Conservation (phyloP, 257 asterid species). For the Asclepias syriaca region DNA sequence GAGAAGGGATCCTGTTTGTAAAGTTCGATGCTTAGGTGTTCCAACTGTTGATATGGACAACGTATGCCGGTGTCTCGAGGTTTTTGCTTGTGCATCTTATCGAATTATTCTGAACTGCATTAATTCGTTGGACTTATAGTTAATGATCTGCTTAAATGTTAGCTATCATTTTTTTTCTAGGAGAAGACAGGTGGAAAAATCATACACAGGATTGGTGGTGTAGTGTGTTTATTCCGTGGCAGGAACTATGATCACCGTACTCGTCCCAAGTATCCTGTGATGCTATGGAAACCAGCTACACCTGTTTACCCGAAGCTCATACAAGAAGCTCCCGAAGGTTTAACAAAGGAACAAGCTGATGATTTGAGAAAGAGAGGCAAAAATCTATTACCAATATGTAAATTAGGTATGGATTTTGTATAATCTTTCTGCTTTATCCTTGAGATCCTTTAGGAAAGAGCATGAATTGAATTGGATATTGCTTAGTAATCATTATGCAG, state of each 20-base stretch:
- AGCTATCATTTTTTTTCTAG: constrained; percentile 28
- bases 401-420: constrained; percentile 51
- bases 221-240: constrained; percentile 84
- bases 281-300: constrained; percentile 99
- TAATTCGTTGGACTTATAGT: constrained; percentile 4
- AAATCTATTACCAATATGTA: constrained; percentile 65
- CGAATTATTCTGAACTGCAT: constrained; percentile 11
- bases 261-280: constrained; percentile 76
- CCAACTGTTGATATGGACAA: constrained; percentile 97
- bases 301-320: constrained; percentile 98
- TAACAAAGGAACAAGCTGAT: constrained; percentile 83
- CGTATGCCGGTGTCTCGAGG: constrained; percentile 85
- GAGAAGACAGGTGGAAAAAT: constrained; percentile 85
- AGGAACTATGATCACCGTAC: constrained; percentile 70
- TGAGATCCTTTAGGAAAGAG: not conserved
- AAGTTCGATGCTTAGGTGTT: constrained; percentile 95
- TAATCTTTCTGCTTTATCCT: not conserved
- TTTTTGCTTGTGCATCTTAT: constrained; percentile 30
- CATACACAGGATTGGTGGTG: constrained; percentile 77
- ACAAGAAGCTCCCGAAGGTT: constrained; percentile 94
- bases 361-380: constrained; percentile 67
- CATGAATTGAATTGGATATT: not conserved
- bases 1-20: constrained; percentile 89
- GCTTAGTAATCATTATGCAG: not conserved
- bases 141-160: not conserved